A percentile compares a stretch with the other conserved stretches of the same genome.
phyloP scores from a whole-genome alignment of 768 basidiomycete genomes.

The Neoboletus subvelutipes region DNA sequence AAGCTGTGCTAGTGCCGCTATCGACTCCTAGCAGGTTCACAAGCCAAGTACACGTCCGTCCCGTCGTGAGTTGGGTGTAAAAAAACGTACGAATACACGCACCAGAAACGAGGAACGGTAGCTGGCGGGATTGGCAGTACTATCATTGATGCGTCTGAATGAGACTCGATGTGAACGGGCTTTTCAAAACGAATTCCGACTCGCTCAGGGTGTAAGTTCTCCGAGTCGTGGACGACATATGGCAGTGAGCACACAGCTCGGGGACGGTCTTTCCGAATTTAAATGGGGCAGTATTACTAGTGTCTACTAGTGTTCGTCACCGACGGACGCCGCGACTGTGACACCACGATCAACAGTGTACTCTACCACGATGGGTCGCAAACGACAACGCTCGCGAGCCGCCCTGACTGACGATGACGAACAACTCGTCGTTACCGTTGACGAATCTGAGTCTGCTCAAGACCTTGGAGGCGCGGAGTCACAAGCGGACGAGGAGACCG shows the following conservation, averaged over 20 bases:
- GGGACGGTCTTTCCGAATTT: not conserved
- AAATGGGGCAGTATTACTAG: too few relatives aligned
- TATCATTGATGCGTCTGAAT: too few relatives aligned
- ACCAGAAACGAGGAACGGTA: not conserved
- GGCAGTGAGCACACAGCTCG: not conserved
- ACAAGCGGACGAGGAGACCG: slow-evolving; percentile 5
- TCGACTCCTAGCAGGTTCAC: not conserved
- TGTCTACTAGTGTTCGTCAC: not conserved
- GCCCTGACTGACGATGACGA: slow-evolving; percentile 34
- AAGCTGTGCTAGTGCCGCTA: not conserved
- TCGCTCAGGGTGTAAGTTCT: not conserved
- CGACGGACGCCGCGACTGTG: not conserved
- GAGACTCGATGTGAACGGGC: not conserved
- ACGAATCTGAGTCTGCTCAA: slow-evolving; percentile 13
- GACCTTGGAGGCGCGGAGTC: slow-evolving; percentile 1
- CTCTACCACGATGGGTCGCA: slow-evolving; percentile 35
- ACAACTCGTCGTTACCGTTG: slow-evolving; percentile 16
- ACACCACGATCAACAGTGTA: slow-evolving; percentile 6
- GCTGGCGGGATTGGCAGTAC: not conserved
- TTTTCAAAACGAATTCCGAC: not conserved
- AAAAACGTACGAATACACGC: not conserved
- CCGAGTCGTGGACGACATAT: not conserved
- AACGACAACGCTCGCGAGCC: slow-evolving; percentile 48
- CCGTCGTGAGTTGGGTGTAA: not conserved
- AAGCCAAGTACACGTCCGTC: not conserved